These are phyloP conservation scores for Elongisporangium undulatum DNA, from an alignment of 352 stramenopile species.

Conservation along the genomic window DNA sequence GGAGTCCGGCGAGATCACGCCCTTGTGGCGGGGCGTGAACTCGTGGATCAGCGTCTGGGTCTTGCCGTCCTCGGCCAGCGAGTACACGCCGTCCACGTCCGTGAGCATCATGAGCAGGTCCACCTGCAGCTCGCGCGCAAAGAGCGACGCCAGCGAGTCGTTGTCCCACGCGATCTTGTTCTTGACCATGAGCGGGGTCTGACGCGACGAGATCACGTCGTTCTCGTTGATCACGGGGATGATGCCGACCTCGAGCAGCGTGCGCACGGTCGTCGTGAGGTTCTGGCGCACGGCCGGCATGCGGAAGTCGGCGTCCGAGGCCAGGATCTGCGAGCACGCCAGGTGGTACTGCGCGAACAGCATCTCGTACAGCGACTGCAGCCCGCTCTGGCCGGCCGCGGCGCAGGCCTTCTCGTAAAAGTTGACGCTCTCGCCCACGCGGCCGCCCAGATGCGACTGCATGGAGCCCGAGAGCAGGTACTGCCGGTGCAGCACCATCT, in stretches of 20 bases:
- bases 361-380: constrained; percentile 86
- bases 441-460: constrained; percentile 71
- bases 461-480: constrained; percentile 82
- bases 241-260: constrained; percentile 75
- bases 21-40: constrained; percentile 44
- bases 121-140: constrained; percentile 64
- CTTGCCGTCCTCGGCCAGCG: constrained; percentile 14
- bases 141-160: constrained; percentile 75
- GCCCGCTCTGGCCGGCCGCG: constrained; percentile 64
- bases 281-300: constrained; percentile 58
- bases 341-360: constrained; percentile 84
- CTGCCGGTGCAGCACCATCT: constrained; percentile 77
- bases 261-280: constrained; percentile 53
- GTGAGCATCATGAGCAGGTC: constrained; percentile 80
- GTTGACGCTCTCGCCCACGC: constrained; percentile 40
- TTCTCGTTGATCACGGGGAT: constrained; percentile 88
- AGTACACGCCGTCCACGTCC: constrained; percentile 65
- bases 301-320: constrained; percentile 75
- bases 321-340: constrained; percentile 75
- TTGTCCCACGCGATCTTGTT: constrained; percentile 82
- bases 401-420: constrained; percentile 77
- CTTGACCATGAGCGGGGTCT: constrained; percentile 50
- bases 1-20: constrained; percentile 39
- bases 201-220: constrained; percentile 71
- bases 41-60: constrained; percentile 38